Evolutionary conservation across 352 stramenopile genomes (phyloP).

Genomic region (Phytophthora gonapodyides): DNA sequence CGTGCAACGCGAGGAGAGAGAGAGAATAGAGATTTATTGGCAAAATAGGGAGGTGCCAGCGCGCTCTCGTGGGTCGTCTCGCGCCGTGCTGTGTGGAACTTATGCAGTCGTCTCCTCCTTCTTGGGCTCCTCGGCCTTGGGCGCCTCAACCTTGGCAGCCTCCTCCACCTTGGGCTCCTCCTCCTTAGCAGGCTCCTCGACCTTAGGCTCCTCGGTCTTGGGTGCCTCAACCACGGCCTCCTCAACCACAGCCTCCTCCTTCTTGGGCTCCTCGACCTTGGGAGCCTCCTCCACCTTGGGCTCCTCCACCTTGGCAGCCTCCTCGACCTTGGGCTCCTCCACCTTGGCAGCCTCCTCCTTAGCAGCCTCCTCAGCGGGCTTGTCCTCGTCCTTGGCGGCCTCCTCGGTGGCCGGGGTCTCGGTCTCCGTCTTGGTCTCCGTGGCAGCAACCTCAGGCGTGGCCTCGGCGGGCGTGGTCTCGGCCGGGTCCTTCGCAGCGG

Average conservation of each 20-base stretch:
- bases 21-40: slow-evolving; percentile 37
- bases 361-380: slow-evolving; percentile 9
- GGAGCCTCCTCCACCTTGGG: slow-evolving; percentile 2
- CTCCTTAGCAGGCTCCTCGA: not conserved
- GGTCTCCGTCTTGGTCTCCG: slow-evolving; percentile 20
- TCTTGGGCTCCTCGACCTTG: slow-evolving; percentile 19
- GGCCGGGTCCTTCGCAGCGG: slow-evolving; percentile 35
- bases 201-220: slow-evolving; percentile 4
- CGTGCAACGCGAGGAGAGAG: not conserved
- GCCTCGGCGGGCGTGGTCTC: slow-evolving; percentile 25
- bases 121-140: slow-evolving; percentile 18
- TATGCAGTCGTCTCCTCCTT: slow-evolving; percentile 32
- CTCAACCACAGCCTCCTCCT: slow-evolving; percentile 4
- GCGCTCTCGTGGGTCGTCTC: slow-evolving; percentile 29
- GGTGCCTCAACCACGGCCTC: slow-evolving; percentile 17
- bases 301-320: slow-evolving; percentile 6
- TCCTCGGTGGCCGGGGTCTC: slow-evolving; percentile 29
- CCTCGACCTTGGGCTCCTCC: slow-evolving; percentile 3
- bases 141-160: slow-evolving; percentile 2
- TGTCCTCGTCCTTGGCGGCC: slow-evolving; percentile 11
- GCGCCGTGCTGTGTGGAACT: slow-evolving; percentile 25
- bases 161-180: slow-evolving; percentile 11
- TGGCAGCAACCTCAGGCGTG: slow-evolving; percentile 21
- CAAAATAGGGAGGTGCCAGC: slow-evolving; percentile 25
- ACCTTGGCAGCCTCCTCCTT: slow-evolving; percentile 2